Evolutionary conservation across 1,284 basidiomycete genomes (phyloP).

Genomic region (Tylopilus sp.): DNA sequence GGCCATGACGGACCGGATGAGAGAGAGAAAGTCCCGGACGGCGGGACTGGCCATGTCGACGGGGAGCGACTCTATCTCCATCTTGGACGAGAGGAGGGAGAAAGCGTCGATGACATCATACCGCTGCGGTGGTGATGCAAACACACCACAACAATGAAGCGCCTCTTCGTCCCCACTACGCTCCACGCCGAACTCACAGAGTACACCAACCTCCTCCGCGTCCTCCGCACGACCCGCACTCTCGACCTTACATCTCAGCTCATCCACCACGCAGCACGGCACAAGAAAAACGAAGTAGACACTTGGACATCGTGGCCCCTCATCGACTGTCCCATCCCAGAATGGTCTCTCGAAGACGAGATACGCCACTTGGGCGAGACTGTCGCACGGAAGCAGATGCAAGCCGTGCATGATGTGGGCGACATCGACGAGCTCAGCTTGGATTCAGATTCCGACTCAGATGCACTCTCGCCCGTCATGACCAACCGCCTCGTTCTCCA

Average conservation of each 20-base stretch:
- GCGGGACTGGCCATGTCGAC: conserved; percentile 51
- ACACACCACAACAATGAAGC: conserved; percentile 22
- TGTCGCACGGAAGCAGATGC: conserved; percentile 1
- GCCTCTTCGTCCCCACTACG: conserved; percentile 14
- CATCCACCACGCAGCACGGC: conserved; percentile 16
- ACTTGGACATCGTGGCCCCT: conserved; percentile 32
- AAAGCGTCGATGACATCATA: conserved; percentile 15
- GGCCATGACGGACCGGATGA: conserved; percentile 41
- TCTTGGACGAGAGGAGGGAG: conserved; percentile 3
- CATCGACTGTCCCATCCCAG: conserved; percentile 30
- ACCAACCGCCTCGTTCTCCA: conserved; percentile 15
- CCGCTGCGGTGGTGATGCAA: neutral
- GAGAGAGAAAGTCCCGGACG: conserved; percentile 53
- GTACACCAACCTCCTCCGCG: conserved; percentile 24
- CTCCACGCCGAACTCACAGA: conserved; percentile 29
- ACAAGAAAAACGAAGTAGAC: conserved; percentile 4
- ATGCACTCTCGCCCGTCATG: conserved; percentile 7
- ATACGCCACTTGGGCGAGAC: conserved; percentile 17
- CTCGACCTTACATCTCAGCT: conserved; percentile 32
- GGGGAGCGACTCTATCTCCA: conserved; percentile 44
- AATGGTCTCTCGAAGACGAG: conserved; percentile 30
- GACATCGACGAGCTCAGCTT: neutral
- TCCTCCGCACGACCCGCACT: conserved; percentile 21
- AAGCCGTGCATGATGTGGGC: neutral
- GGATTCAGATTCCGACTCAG: neutral